These are phyloP conservation scores for Zhuliangozyma parablackwelliae DNA, from an alignment of 1,139 yeast species.

Conservation along the genomic window DNA sequence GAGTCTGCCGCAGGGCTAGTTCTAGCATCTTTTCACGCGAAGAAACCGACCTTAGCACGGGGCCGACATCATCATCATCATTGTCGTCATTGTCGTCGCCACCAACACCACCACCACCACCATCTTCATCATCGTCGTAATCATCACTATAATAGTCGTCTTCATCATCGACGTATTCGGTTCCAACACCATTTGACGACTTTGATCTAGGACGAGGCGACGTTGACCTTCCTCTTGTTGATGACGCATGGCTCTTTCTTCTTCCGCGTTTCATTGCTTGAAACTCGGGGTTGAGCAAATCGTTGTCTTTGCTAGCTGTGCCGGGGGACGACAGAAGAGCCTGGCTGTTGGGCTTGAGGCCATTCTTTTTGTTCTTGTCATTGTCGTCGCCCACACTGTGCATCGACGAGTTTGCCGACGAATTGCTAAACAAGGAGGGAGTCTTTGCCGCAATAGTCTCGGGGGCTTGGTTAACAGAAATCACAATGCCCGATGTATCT, in stretches of 20 bases:
- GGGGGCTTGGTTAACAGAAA: constrained; percentile 32
- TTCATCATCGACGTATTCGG: too few species aligned
- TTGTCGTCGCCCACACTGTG: constrained; percentile 17
- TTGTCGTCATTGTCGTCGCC: constrained; percentile 2
- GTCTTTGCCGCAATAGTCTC: constrained; percentile 33
- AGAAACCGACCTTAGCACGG: constrained; percentile 11
- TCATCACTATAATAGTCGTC: too few species aligned
- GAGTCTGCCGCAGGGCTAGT: constrained; percentile 50
- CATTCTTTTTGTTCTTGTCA: constrained; percentile 5
- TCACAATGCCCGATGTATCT: constrained; percentile 17
- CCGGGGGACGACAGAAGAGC: constrained; percentile 11
- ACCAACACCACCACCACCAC: constrained; percentile 5
- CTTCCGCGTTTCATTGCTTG: constrained; percentile 31
- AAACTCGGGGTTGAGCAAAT: constrained; percentile 34
- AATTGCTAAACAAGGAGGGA: constrained; percentile 43
- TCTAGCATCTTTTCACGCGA: constrained; percentile 60
- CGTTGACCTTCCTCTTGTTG: too few species aligned
- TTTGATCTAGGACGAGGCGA: constrained; percentile 11
- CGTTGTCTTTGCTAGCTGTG: constrained; percentile 2
- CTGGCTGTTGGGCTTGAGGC: constrained; percentile 18
- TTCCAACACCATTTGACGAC: constrained; percentile 7
- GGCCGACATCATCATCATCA: constrained; percentile 11
- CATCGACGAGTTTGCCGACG: constrained; percentile 30
- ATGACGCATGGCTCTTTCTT: constrained; percentile 21
- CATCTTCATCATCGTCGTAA: constrained; percentile 9